Evolutionary conservation across 306 rosid genomes (phyloP), one percentile per base, ranked within the genome.

Genomic region (Amphicarpaea edgeworthii): DNA sequence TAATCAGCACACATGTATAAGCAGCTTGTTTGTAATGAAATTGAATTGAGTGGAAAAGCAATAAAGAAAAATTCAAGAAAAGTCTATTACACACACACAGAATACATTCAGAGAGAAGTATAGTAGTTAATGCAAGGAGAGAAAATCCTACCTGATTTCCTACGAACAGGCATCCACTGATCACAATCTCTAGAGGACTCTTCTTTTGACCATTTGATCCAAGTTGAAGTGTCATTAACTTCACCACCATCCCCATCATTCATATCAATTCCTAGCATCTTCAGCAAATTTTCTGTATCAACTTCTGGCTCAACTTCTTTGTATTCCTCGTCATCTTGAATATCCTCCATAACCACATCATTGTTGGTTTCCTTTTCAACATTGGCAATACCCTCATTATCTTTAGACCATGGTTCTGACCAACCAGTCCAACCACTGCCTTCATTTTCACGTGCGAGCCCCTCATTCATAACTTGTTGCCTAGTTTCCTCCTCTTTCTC

Each of bases 401-500:
- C 85, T 76, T 81, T 85, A 68, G 88, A 74, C 17, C 73, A 58
- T 11, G 93, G 98, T 77, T 91, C 93, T 12, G 93, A 92, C 98
- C 98, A 94, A 83, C 98, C 98, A 30, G 97, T 94, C 98, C 98
- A 94, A 68, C 97, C 97, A 77, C 97, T 96, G 60, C 83, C 82
- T 69, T 89, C 90, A 72, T 77, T 79, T 63, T 86, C 90, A 72
- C 40, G 64, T 50, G 83, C 58, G 42, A 64, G 71, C 74, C 91
- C 94, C 86, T 94, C 98, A 76, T 77, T 80, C 26, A 90, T 45
- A 79, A 81, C 82, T 47, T 40, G 77, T 81, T 86, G 97, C 83
- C 97, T 90, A 84, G 85, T 86, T 83, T 92, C 98, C 90, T 92
- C 98, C 79, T 90, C 97, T 86, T 85, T 92, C 76, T 86, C 96